phyloP scores from a whole-genome alignment of 2,329 filamentous ascomycete genomes.

The Cordyceps fumosorosea region DNA sequence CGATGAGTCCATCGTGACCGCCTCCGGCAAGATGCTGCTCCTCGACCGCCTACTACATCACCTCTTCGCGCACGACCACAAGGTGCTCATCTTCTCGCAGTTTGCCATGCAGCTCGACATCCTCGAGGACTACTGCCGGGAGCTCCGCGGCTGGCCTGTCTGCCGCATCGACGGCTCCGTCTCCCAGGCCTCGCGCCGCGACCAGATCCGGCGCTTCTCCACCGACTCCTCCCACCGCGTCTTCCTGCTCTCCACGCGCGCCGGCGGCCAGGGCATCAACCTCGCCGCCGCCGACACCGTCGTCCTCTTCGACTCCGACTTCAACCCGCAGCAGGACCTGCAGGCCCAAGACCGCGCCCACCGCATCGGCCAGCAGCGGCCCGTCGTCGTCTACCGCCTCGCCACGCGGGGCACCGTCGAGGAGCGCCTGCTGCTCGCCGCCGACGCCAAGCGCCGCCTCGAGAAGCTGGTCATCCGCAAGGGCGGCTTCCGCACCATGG shows the following conservation, averaged over 20 bases:
- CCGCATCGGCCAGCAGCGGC: slow-evolving; percentile 85
- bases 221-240: slow-evolving; percentile 58
- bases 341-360: slow-evolving; percentile 95
- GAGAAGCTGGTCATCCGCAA: slow-evolving; percentile 97
- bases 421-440: slow-evolving; percentile 76
- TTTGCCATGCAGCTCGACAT: slow-evolving; percentile 94
- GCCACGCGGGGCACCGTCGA: slow-evolving; percentile 92
- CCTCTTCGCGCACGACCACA: slow-evolving; percentile 70
- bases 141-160: slow-evolving; percentile 71
- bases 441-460: slow-evolving; percentile 83
- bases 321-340: slow-evolving; percentile 95
- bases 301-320: slow-evolving; percentile 80
- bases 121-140: slow-evolving; percentile 72
- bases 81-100: slow-evolving; percentile 92
- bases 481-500: slow-evolving; percentile 70
- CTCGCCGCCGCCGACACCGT: slow-evolving; percentile 88
- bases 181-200: slow-evolving; percentile 62
- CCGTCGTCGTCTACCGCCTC: slow-evolving; percentile 88
- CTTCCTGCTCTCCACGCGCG: slow-evolving; percentile 84
- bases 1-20: slow-evolving; percentile 76
- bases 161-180: slow-evolving; percentile 91
- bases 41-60: slow-evolving; percentile 77
- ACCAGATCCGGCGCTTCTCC: slow-evolving; percentile 70
- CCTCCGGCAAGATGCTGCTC: slow-evolving; percentile 92
- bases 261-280: slow-evolving; percentile 93